A percentile compares a stretch with the other conserved stretches of the same genome.
Conservation (phyloP, 345 rosid species). For the Corchorus capsularis region DNA sequence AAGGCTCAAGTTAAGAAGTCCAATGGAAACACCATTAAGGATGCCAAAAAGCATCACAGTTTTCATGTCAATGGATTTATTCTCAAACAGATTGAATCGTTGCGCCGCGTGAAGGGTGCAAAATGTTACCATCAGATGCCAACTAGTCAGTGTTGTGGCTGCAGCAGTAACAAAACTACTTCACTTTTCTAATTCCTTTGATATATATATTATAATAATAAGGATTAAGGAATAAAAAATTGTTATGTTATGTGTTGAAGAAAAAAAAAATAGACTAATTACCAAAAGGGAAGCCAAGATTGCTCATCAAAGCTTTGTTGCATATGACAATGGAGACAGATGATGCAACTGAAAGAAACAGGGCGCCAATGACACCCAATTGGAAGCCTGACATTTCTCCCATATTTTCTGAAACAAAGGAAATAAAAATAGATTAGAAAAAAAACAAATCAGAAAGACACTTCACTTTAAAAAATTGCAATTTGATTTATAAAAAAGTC, state of each 20-base stretch:
- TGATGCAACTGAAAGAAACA: slow-evolving; percentile 93
- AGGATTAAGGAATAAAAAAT: not conserved
- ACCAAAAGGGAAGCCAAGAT: slow-evolving; percentile 99
- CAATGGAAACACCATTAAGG: slow-evolving; percentile 94
- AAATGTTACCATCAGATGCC: slow-evolving; percentile 96
- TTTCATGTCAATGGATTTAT: slow-evolving; percentile 75
- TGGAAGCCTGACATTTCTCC: slow-evolving; percentile 87
- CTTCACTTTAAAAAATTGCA: not conserved
- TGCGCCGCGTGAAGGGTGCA: slow-evolving; percentile 89
- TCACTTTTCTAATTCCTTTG: not conserved
- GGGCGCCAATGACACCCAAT: slow-evolving; percentile 87
- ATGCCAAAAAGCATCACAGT: slow-evolving; percentile 93
- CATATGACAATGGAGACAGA: slow-evolving; percentile 99
- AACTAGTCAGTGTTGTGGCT: slow-evolving; percentile 96
- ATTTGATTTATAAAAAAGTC: not conserved
- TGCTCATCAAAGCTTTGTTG: slow-evolving; percentile 99
- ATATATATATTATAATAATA: not conserved
- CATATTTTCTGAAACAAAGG: slow-evolving; percentile 40
- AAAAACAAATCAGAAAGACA: not conserved
- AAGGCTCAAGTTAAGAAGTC: slow-evolving; percentile 89
- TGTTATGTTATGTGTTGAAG: too few species aligned
- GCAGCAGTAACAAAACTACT: slow-evolving; percentile 11
- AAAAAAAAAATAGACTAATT: slow-evolving; percentile 17
- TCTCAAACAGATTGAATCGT: slow-evolving; percentile 77
- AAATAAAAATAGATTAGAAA: not conserved